Conservation (phyloP, 164 flowering plant species). For the Stephania japonica region DNA sequence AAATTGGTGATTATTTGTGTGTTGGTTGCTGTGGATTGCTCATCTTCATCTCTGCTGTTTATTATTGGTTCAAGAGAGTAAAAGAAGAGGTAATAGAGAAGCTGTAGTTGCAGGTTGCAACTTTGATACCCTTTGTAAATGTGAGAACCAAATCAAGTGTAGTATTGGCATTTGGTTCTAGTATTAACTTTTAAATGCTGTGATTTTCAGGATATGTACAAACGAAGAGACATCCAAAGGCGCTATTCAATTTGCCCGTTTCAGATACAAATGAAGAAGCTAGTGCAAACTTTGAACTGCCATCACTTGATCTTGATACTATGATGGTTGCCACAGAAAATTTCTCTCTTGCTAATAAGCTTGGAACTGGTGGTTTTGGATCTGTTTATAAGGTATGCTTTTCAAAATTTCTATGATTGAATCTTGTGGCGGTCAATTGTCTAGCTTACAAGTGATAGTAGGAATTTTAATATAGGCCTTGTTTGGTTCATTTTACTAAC, state of each 20-base stretch:
- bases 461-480: background rate
- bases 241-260: background rate
- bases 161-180: too few species aligned
- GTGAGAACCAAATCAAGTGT: background rate
- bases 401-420: too few species aligned
- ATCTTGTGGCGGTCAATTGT: background rate
- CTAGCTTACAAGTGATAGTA: background rate
- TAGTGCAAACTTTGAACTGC: slow-evolving; percentile 2
- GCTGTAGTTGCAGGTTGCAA: background rate
- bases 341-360: slow-evolving; percentile 18
- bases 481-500: too few species aligned
- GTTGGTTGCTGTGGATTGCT: background rate
- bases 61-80: background rate
- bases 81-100: background rate
- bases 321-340: slow-evolving; percentile 17
- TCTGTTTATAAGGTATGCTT: slow-evolving; percentile 22
- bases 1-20: background rate
- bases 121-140: background rate
- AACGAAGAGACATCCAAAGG: background rate
- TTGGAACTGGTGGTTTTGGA: slow-evolving; percentile 36
- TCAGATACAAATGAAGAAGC: background rate
- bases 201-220: background rate
- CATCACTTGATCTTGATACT: background rate
- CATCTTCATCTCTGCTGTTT: background rate
- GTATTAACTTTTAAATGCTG: background rate